Conservation (phyloP, 83 land plant species). For the Diphasiastrum complanatum region DNA sequence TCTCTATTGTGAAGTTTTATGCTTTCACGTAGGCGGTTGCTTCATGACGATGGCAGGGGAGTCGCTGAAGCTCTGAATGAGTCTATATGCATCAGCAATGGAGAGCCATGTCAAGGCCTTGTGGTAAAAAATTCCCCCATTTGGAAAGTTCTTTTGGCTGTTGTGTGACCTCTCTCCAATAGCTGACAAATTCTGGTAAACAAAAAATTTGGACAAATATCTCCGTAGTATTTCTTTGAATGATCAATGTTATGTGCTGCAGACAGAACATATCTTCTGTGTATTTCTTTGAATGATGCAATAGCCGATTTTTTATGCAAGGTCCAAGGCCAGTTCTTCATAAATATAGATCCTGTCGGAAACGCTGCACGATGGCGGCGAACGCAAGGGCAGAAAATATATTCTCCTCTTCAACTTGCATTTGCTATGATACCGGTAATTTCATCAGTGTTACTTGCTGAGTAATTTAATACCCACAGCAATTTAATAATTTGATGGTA, state of each 20-base stretch:
- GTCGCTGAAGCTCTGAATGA: slow-evolving; percentile 92
- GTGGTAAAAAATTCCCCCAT: slow-evolving; percentile 43
- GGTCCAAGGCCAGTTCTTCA: slow-evolving; percentile 65
- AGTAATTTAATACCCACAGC: too few relatives aligned
- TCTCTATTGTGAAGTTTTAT: too few relatives aligned
- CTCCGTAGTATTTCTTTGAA: neutral
- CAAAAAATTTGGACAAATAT: too few relatives aligned
- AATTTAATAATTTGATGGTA: too few relatives aligned
- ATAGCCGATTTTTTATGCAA: slow-evolving; percentile 20
- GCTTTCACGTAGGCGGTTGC: slow-evolving; percentile 58
- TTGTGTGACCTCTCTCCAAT: neutral
- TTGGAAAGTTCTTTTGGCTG: neutral
- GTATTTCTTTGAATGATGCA: neutral
- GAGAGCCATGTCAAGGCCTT: slow-evolving; percentile 56
- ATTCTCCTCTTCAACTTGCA: slow-evolving; percentile 72
- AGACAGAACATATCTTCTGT: too few relatives aligned
- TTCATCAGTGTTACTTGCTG: neutral
- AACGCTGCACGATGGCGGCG: slow-evolving; percentile 89
- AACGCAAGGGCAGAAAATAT: slow-evolving; percentile 62
- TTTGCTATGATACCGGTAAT: slow-evolving; percentile 31
- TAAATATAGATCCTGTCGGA: slow-evolving; percentile 50
- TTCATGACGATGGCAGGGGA: slow-evolving; percentile 80
- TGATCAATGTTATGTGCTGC: neutral
- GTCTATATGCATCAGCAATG: slow-evolving; percentile 48
- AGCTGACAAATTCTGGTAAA: neutral